Conservation (phyloP, 2,329 filamentous ascomycete genomes). For the Cyclaneusma minus region DNA sequence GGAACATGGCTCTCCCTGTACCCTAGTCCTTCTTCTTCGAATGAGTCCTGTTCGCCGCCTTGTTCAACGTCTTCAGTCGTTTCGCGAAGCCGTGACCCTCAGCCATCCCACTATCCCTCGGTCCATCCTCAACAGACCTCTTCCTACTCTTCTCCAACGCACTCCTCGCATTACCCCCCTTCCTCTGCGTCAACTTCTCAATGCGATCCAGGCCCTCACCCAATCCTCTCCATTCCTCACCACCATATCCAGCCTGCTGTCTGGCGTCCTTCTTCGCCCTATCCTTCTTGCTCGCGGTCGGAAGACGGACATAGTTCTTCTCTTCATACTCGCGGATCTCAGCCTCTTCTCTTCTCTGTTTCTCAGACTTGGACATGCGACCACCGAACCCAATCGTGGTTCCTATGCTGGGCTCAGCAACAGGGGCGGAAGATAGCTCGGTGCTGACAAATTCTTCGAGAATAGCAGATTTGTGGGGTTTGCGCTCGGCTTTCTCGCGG, state of each 20-base stretch:
- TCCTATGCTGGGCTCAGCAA: slow-evolving; percentile 80
- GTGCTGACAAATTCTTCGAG: slow-evolving; percentile 84
- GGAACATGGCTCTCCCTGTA: too few relatives aligned
- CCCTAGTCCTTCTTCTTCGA: slow-evolving; percentile 3
- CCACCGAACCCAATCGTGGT: slow-evolving; percentile 73
- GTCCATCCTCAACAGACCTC: slow-evolving; percentile 59
- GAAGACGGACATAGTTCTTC: slow-evolving; percentile 75
- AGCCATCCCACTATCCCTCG: slow-evolving; percentile 43
- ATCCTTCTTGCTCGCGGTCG: slow-evolving; percentile 80
- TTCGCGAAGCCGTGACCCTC: slow-evolving; percentile 63
- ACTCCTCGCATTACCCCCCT: slow-evolving; percentile 33
- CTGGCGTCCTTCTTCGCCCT: slow-evolving; percentile 43
- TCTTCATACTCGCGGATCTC: slow-evolving; percentile 84
- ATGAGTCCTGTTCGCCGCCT: slow-evolving; percentile 22
- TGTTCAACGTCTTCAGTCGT: slow-evolving; percentile 38
- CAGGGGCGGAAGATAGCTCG: slow-evolving; percentile 68
- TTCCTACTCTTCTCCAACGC: slow-evolving; percentile 76
- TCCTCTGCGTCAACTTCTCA: slow-evolving; percentile 62
- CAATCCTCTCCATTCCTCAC: slow-evolving; percentile 83
- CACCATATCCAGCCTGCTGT: slow-evolving; percentile 53
- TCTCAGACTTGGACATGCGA: slow-evolving; percentile 60
- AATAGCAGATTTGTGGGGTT: slow-evolving; percentile 59
- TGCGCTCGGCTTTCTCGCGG: slow-evolving; percentile 39
- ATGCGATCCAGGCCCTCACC: slow-evolving; percentile 80
- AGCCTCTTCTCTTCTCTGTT: slow-evolving; percentile 60